A percentile compares a stretch with the other conserved stretches of the same genome.
phyloP scores from a whole-genome alignment of 192 early-diverging fungal species.

The Diversispora epigaea region DNA sequence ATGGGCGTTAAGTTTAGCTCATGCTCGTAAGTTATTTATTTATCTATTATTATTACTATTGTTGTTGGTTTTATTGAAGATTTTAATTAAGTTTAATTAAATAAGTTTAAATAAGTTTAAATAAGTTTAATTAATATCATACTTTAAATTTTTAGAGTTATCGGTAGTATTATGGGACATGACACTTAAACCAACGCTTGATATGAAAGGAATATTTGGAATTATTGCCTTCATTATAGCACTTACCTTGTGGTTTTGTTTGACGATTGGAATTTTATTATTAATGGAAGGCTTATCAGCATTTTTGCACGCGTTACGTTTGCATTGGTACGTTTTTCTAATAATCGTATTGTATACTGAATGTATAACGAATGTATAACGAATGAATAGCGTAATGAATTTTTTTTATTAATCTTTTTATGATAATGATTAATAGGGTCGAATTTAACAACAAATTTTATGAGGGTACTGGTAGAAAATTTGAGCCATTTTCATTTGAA shows the following conservation, averaged over 20 bases:
- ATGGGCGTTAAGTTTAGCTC: slow-evolving; percentile 97
- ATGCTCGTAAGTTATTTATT: slow-evolving; percentile 69
- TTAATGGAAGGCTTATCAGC: slow-evolving; percentile 94
- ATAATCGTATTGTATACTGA: neutral
- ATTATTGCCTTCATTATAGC: slow-evolving; percentile 74
- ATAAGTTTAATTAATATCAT: neutral
- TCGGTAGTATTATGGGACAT: slow-evolving; percentile 97
- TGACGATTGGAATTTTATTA: slow-evolving; percentile 80
- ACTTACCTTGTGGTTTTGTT: slow-evolving; percentile 84
- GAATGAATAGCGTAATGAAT: neutral
- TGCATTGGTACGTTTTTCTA: slow-evolving; percentile 69
- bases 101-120: neutral
- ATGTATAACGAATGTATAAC: no score
- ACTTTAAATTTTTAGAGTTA: slow-evolving; percentile 60
- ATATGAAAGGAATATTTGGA: slow-evolving; percentile 50
- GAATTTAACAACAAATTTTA: slow-evolving; percentile 99
- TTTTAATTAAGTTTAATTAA: neutral
- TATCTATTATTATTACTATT: neutral
- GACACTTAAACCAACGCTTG: slow-evolving; percentile 66
- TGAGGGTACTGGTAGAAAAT: slow-evolving; percentile 82
- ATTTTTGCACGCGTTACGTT: slow-evolving; percentile 92
- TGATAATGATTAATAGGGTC: slow-evolving; percentile 91
- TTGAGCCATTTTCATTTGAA: slow-evolving; percentile 88
- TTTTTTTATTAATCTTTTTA: slow-evolving; percentile 47
- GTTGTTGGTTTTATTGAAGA: neutral